Percentiles rank a stretch among this genome's conserved stretches.
These are phyloP conservation scores for Umbelopsis sp. DNA, from an alignment of 192 early-diverging fungal species.

Conservation along the genomic window DNA sequence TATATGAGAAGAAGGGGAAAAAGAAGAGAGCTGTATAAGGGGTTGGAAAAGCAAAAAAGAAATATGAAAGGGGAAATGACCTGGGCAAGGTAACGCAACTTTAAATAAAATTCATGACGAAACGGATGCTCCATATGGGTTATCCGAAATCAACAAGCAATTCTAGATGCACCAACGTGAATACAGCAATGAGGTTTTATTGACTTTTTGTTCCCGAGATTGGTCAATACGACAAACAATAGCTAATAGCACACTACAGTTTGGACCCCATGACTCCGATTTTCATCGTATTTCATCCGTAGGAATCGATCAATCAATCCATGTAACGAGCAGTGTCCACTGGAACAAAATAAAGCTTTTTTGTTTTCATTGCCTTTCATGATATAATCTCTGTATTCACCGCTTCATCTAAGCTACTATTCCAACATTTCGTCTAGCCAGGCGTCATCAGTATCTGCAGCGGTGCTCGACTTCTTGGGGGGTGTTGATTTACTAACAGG, in stretches of 20 bases:
- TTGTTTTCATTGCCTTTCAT: background rate
- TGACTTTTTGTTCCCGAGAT: too few relatives aligned
- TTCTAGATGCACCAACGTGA: background rate
- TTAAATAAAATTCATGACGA: background rate
- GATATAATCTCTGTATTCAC: background rate
- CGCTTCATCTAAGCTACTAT: background rate
- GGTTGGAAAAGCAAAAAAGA: background rate
- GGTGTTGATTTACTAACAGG: background rate
- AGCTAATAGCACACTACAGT: too few relatives aligned
- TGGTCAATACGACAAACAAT: too few relatives aligned
- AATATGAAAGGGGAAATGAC: background rate
- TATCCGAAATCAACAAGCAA: constrained; percentile 2
- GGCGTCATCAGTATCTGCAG: constrained; percentile 26
- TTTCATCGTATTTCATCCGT: background rate
- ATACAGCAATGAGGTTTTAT: too few relatives aligned
- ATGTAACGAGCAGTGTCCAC: background rate
- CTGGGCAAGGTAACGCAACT: background rate
- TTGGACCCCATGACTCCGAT: background rate
- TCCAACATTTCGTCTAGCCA: constrained; percentile 38
- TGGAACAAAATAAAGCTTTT: background rate
- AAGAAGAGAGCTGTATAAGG: background rate
- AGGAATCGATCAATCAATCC: background rate
- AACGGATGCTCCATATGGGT: background rate
- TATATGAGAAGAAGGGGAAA: background rate
- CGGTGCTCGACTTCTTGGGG: background rate